Evolutionary conservation across 108 stramenopile genomes (phyloP).

Genomic region (Cyclotella sp.): DNA sequence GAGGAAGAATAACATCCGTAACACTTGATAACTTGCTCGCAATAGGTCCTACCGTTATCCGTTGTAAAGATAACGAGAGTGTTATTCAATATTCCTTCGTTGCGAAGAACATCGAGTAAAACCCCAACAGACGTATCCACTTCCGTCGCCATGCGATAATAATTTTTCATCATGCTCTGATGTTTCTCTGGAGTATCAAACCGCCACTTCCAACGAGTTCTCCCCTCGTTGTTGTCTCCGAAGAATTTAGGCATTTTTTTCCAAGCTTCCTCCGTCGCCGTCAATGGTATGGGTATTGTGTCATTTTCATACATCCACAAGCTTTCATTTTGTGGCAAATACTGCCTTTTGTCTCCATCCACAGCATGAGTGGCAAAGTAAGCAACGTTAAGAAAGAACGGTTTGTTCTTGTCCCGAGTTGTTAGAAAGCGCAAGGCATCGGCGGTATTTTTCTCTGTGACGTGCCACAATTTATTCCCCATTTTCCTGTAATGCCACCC

Average conservation of each 20-base stretch:
- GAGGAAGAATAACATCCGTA: background rate
- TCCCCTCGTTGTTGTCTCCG: constrained; percentile 69
- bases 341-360: constrained; percentile 57
- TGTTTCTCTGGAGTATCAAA: constrained; percentile 68
- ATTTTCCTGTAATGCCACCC: constrained; percentile 53
- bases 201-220: constrained; percentile 66
- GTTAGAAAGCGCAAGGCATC: constrained; percentile 70
- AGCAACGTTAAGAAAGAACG: constrained; percentile 77
- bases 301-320: constrained; percentile 64
- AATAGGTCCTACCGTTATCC: constrained; percentile 49
- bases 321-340: constrained; percentile 61
- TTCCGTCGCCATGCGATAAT: constrained; percentile 83
- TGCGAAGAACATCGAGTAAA: constrained; percentile 56
- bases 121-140: constrained; percentile 70
- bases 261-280: constrained; percentile 54
- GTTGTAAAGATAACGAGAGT: constrained; percentile 79
- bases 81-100: constrained; percentile 57
- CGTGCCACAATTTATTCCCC: constrained; percentile 45
- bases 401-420: constrained; percentile 57
- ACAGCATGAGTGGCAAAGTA: constrained; percentile 86
- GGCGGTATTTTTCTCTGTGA: constrained; percentile 72
- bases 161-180: constrained; percentile 77
- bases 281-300: constrained; percentile 63
- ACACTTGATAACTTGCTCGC: background rate
- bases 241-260: constrained; percentile 64